A percentile compares a stretch with the other conserved stretches of the same genome.
Conservation (phyloP, 108 stramenopile species). For the Aureococcus anophagefferens region DNA sequence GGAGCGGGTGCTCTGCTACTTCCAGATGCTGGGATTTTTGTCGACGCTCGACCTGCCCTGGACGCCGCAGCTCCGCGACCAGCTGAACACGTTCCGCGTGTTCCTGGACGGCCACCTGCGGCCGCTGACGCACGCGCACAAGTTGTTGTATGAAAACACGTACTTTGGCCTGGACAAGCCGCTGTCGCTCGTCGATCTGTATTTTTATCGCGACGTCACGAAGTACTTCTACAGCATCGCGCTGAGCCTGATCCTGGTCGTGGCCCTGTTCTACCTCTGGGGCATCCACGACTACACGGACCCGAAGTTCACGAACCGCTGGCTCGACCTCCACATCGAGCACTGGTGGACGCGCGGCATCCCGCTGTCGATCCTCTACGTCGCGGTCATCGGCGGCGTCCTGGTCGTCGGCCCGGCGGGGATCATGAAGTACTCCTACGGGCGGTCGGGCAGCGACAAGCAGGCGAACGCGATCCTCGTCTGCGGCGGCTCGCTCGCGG, state of each 20-base stretch:
- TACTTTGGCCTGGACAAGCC: too few species aligned
- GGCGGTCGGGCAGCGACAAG: not conserved
- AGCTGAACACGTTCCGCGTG: not conserved
- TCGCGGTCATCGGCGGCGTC: not conserved
- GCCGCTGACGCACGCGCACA: not conserved
- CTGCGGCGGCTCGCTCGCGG: not conserved
- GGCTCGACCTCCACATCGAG: not conserved
- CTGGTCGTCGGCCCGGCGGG: not conserved
- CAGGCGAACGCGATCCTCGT: not conserved
- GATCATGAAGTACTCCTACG: not conserved
- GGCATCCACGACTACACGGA: constrained; percentile 10
- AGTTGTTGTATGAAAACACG: not conserved
- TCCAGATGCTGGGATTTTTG: not conserved
- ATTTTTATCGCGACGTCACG: not conserved
- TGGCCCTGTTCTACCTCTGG: constrained; percentile 12
- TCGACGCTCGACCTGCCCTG: not conserved
- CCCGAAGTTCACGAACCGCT: not conserved
- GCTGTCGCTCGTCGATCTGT: not conserved
- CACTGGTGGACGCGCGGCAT: constrained; percentile 9
- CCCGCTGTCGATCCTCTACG: not conserved
- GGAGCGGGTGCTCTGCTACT: not conserved
- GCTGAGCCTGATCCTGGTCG: not conserved
- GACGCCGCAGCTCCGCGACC: not conserved
- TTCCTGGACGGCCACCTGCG: not conserved
- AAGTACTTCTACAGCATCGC: not conserved